A percentile compares a stretch with the other conserved stretches of the same genome.
These are phyloP conservation scores for Trichoderma koningii DNA, from an alignment of 2,329 filamentous ascomycete genomes.

Conservation along the genomic window DNA sequence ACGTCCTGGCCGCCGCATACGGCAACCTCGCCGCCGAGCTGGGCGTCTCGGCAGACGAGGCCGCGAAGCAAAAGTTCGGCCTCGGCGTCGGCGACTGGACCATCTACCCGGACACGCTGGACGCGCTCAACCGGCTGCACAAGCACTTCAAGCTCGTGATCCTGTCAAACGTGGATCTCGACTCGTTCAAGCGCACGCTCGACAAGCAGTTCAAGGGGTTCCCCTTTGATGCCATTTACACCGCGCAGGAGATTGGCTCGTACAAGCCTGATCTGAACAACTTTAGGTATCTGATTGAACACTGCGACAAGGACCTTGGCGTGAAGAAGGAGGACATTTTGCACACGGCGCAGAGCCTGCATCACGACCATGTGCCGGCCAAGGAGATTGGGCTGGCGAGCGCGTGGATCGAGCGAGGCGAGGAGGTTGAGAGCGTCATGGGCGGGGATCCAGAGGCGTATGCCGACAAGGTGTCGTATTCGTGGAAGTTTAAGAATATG, in stretches of 20 bases:
- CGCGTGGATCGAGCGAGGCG: slow-evolving; percentile 65
- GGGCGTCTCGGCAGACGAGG: slow-evolving; percentile 38
- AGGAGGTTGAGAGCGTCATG: slow-evolving; percentile 38
- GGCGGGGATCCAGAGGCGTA: slow-evolving; percentile 34
- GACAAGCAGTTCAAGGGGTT: slow-evolving; percentile 49
- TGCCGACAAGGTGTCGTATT: slow-evolving; percentile 41
- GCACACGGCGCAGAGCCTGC: slow-evolving; percentile 69
- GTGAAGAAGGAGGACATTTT: slow-evolving; percentile 56
- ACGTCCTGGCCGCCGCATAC: slow-evolving; percentile 49
- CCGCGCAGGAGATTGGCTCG: slow-evolving; percentile 68
- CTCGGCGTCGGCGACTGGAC: slow-evolving; percentile 55
- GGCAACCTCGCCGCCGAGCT: slow-evolving; percentile 39
- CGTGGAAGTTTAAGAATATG: slow-evolving; percentile 60
- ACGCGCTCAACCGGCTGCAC: slow-evolving; percentile 52
- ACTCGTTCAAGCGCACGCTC: slow-evolving; percentile 35
- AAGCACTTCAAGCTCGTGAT: slow-evolving; percentile 60
- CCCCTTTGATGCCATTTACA: slow-evolving; percentile 64
- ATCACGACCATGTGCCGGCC: slow-evolving; percentile 67
- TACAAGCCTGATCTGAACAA: slow-evolving; percentile 70
- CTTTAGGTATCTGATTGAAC: slow-evolving; percentile 65
- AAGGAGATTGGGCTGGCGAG: slow-evolving; percentile 60
- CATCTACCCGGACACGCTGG: slow-evolving; percentile 59
- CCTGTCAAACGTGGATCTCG: slow-evolving; percentile 60
- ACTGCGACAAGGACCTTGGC: slow-evolving; percentile 56
- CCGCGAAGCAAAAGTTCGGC: slow-evolving; percentile 40